These are phyloP conservation scores for Russula emetica DNA, from an alignment of 768 basidiomycete genomes.

Conservation along the genomic window DNA sequence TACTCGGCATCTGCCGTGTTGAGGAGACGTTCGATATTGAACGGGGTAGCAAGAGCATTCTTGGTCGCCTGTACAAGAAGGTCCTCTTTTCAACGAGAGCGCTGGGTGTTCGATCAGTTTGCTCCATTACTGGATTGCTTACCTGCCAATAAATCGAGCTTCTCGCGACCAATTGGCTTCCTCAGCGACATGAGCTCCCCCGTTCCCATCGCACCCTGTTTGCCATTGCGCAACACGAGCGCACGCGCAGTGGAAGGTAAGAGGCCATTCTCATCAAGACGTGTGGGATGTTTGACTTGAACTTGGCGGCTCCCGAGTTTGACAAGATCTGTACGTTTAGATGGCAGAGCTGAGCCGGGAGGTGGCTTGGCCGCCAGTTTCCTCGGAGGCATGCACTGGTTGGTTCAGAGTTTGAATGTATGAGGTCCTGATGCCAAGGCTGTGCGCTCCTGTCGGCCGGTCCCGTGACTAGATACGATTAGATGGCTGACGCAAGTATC, in stretches of 20 bases:
- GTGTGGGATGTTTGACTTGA: slow-evolving; percentile 34
- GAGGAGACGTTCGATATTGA: slow-evolving; percentile 57
- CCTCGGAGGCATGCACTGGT: slow-evolving; percentile 28
- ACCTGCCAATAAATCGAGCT: slow-evolving; percentile 77
- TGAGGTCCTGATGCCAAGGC: slow-evolving; percentile 9
- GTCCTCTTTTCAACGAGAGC: slow-evolving; percentile 50
- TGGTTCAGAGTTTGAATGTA: not conserved
- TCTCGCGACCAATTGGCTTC: slow-evolving; percentile 71
- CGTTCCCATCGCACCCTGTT: slow-evolving; percentile 64
- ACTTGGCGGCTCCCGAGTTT: slow-evolving; percentile 54
- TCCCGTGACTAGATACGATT: not conserved
- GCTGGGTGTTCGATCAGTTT: slow-evolving; percentile 5
- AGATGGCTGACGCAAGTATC: too few relatives aligned
- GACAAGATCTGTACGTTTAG: slow-evolving; percentile 42
- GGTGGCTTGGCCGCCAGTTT: slow-evolving; percentile 17
- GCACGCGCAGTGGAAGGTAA: slow-evolving; percentile 69
- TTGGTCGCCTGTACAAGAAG: slow-evolving; percentile 49
- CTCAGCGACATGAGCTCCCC: slow-evolving; percentile 58
- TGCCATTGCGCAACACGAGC: slow-evolving; percentile 68
- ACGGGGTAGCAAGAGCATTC: slow-evolving; percentile 58
- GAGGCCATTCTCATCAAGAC: slow-evolving; percentile 48
- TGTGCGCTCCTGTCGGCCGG: not conserved
- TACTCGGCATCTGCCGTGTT: slow-evolving; percentile 72
- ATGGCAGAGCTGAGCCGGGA: slow-evolving; percentile 5
- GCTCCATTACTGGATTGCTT: slow-evolving; percentile 29